These are phyloP conservation scores for Sarocladium kiliense DNA, from an alignment of 2,329 filamentous ascomycete genomes.

Conservation along the genomic window DNA sequence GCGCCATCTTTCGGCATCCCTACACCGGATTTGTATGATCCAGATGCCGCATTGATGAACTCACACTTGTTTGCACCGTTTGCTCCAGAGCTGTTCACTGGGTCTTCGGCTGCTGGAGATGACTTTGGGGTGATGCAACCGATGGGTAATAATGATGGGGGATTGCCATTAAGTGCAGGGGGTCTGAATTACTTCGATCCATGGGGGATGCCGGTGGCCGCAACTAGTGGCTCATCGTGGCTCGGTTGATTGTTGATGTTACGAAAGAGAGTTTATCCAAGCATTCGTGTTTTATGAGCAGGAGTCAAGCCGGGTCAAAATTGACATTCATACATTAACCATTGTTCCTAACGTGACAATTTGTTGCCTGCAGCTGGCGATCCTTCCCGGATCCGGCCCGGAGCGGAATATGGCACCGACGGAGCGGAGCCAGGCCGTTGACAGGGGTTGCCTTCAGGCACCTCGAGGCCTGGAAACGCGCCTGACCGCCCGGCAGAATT, in stretches of 20 bases:
- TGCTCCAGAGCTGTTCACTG: conserved; percentile 1
- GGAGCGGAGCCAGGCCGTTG: no score
- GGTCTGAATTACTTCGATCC: conserved; percentile 6
- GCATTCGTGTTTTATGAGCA: no score
- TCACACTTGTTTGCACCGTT: conserved; percentile 1
- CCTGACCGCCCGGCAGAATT: conserved; percentile 31
- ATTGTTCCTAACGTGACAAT: no score
- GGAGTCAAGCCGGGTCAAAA: no score
- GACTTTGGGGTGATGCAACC: conserved; percentile 4
- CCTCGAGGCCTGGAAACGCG: neutral
- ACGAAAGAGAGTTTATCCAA: no score
- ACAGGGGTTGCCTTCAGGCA: neutral
- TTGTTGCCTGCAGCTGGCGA: no score
- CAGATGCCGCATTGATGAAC: conserved; percentile 2
- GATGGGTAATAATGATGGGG: neutral
- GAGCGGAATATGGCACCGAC: no score
- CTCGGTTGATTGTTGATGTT: neutral
- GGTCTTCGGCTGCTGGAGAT: neutral
- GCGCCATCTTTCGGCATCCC: conserved; percentile 4
- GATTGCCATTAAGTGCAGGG: neutral
- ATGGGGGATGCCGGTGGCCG: neutral
- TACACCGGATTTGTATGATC: conserved; percentile 5
- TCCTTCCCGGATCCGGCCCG: no score
- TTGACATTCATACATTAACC: no score
- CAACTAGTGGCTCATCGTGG: neutral